These are phyloP conservation scores for Globisporangium polare DNA, from an alignment of 352 stramenopile species.

Conservation along the genomic window DNA sequence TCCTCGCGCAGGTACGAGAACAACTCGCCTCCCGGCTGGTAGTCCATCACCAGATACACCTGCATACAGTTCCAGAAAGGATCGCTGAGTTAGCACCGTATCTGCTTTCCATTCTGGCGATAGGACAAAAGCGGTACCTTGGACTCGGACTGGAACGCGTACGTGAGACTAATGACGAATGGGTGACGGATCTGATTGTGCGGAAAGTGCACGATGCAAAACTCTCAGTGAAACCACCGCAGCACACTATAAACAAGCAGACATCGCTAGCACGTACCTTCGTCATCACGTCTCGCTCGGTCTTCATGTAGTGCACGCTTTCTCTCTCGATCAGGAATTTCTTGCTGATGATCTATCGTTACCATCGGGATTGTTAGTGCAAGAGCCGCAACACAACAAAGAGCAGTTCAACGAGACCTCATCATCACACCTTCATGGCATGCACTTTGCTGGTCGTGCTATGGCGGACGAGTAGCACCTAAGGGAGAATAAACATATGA, in stretches of 20 bases:
- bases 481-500: too few species aligned
- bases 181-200: constrained; percentile 61
- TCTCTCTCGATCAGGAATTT: constrained; percentile 76
- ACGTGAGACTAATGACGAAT: constrained; percentile 76
- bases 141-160: constrained; percentile 81
- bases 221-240: not conserved
- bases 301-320: constrained; percentile 75
- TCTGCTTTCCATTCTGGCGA: not conserved
- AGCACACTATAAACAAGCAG: not conserved
- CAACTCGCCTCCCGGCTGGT: constrained; percentile 74
- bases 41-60: constrained; percentile 79
- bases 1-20: constrained; percentile 70
- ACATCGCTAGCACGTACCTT: constrained; percentile 32
- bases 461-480: constrained; percentile 77
- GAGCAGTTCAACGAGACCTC: not conserved
- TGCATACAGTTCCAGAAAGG: constrained; percentile 14
- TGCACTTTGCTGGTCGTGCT: constrained; percentile 50
- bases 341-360: constrained; percentile 86
- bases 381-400: too few species aligned
- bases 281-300: constrained; percentile 83
- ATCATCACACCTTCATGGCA: constrained; percentile 71
- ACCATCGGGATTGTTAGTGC: not conserved
- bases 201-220: not conserved
- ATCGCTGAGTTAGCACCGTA: not conserved
- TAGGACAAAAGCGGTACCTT: constrained; percentile 34